Percentiles rank a stretch among this genome's conserved stretches.
Conservation (phyloP, 352 stramenopile species). For the Phytophthora vignae region DNA sequence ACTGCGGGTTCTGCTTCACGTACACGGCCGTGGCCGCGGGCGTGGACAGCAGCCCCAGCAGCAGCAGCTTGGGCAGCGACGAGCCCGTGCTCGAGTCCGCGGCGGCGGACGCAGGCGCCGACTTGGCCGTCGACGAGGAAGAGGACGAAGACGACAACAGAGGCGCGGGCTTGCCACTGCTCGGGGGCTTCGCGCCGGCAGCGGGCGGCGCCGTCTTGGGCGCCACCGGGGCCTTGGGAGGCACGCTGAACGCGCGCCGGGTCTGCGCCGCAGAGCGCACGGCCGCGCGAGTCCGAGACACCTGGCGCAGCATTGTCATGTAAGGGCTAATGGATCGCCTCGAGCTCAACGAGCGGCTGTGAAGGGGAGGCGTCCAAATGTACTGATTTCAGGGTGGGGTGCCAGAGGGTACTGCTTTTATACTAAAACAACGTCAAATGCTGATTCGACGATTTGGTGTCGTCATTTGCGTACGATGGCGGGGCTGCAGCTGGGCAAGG, state of each 20-base stretch:
- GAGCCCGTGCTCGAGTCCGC: slow-evolving; percentile 49
- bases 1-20: slow-evolving; percentile 80
- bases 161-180: slow-evolving; percentile 7
- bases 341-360: slow-evolving; percentile 12
- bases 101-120: slow-evolving; percentile 20
- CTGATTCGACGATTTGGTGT: too few species aligned
- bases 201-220: slow-evolving; percentile 9
- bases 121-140: slow-evolving; percentile 2
- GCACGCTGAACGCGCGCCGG: slow-evolving; percentile 23
- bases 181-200: slow-evolving; percentile 16
- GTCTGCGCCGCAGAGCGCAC: slow-evolving; percentile 17
- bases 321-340: background rate
- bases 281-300: slow-evolving; percentile 30
- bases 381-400: background rate
- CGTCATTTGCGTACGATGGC: background rate
- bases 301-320: slow-evolving; percentile 36
- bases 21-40: slow-evolving; percentile 69
- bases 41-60: slow-evolving; percentile 57
- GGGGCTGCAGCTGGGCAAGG: slow-evolving; percentile 21
- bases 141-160: background rate
- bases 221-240: slow-evolving; percentile 16
- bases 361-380: background rate
- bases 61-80: slow-evolving; percentile 56
- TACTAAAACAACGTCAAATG: too few species aligned
- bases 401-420: too few species aligned